These are phyloP conservation scores for Oenanthe sinensis DNA, from an alignment of 129 eudicot genomes.

Conservation along the genomic window DNA sequence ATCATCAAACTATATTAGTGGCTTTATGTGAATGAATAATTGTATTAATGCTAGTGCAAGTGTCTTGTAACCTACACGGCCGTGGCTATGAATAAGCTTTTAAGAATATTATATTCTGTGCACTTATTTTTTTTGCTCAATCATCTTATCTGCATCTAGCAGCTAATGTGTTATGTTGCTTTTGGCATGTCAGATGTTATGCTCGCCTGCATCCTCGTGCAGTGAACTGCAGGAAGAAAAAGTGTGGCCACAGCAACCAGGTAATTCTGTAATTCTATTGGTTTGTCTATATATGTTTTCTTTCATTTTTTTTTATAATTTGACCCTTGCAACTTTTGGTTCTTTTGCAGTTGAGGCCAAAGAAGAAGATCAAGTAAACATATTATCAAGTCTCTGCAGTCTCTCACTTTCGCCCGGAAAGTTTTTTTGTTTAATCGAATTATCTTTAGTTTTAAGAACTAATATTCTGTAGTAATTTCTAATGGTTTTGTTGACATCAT, in stretches of 20 bases:
- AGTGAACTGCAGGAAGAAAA: slow-evolving; percentile 57
- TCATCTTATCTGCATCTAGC: neutral
- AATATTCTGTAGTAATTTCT: neutral
- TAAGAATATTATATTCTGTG: no score
- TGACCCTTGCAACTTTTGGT: neutral
- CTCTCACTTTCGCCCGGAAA: neutral
- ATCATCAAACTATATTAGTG: no score
- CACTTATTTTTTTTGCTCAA: no score
- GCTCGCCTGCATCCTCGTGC: slow-evolving; percentile 58
- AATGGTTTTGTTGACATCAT: neutral
- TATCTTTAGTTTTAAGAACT: neutral
- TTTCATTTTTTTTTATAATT: neutral
- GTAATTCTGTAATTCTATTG: neutral
- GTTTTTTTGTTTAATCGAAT: neutral
- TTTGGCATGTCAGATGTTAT: slow-evolving; percentile 23
- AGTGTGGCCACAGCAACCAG: slow-evolving; percentile 63
- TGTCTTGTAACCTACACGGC: neutral
- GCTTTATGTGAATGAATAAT: no score
- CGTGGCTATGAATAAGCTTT: neutral
- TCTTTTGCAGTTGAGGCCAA: slow-evolving; percentile 47
- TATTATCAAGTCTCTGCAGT: neutral
- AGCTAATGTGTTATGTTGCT: neutral
- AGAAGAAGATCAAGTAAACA: slow-evolving; percentile 54
- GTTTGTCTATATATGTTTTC: neutral
- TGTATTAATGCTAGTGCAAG: no score